Evolutionary conservation across 2,329 filamentous ascomycete species (phyloP), one percentile per base, ranked within the genome.

Genomic region (Cercospora zeina): DNA sequence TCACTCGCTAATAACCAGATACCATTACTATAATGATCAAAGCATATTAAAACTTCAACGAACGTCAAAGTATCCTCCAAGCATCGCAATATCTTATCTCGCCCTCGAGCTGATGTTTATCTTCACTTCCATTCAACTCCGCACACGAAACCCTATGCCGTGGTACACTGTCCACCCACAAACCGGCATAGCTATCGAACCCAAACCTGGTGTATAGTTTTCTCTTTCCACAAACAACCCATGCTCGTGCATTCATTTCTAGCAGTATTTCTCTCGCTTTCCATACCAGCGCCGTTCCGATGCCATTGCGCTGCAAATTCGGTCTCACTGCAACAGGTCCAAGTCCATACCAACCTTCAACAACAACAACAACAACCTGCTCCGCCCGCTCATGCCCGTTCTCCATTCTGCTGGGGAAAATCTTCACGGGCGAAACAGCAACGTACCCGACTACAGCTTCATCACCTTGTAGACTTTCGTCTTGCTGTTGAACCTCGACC

Each of bases 281-380:
- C 21, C 27, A 34, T 4, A 50, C 33, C 21, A 58, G 27, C 10
- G 21, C 30, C 0, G 21, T 33, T 14, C 55, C 55, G 8, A 58
- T 36, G n/a, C 42, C 42, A 36, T 10, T n/a, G 4, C 39, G 5
- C 9, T 58, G 39, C 19, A 47, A 27, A 1, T 58, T 24, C 1
- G 55, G 55, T 34, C 36, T 47, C n/a, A 58, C 55, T 24, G 55
- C 55, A 7, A 58, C 36, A 21, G 55, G 55, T 11, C 55, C 55
- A 3, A 31, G 21, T 16, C 39, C 55, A 50, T 58, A 50, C 39
- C 55, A 58, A 31, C 39, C 55, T 31, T 47, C 19, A 8, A 2
- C 21, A 7, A 7, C 1, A 9, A 27, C 1, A 4, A 6, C 14
- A 1, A 2, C 42, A 30, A 1, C 2, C 11, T n/a, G 9, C 13